Conservation (phyloP, 768 basidiomycete genomes). For the Termitomyces eurrhizus region DNA sequence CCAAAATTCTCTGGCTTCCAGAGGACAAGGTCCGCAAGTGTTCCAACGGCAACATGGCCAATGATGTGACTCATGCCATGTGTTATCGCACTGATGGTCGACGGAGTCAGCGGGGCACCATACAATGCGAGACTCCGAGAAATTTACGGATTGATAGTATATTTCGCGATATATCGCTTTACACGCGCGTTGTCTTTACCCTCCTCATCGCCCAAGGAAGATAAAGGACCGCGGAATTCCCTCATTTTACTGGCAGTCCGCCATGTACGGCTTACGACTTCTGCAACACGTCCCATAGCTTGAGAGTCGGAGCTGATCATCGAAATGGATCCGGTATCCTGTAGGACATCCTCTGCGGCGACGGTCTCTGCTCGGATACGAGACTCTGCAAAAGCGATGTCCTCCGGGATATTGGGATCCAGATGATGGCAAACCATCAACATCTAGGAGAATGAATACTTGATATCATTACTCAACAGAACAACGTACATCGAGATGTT, state of each 20-base stretch:
- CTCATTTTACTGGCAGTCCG: slow-evolving; percentile 95
- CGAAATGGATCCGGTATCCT: slow-evolving; percentile 90
- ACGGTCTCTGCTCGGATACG: slow-evolving; percentile 96
- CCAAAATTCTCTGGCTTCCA: slow-evolving; percentile 97
- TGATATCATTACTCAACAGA: not conserved
- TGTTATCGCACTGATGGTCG: slow-evolving; percentile 68
- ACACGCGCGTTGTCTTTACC: slow-evolving; percentile 84
- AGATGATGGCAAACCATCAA: slow-evolving; percentile 99
- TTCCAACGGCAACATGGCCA: slow-evolving; percentile 78
- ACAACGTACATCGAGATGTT: slow-evolving; percentile 85
- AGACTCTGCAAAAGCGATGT: slow-evolving; percentile 93
- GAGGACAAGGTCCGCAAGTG: slow-evolving; percentile 89
- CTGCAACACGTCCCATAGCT: slow-evolving; percentile 97
- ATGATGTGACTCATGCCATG: slow-evolving; percentile 89
- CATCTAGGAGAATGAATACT: slow-evolving; percentile 58
- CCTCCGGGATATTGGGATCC: slow-evolving; percentile 87
- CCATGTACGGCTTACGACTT: slow-evolving; percentile 92
- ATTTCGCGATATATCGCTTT: slow-evolving; percentile 93
- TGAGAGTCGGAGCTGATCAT: slow-evolving; percentile 98
- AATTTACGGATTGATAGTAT: slow-evolving; percentile 94
- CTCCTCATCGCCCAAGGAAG: slow-evolving; percentile 61
- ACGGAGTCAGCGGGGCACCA: not conserved
- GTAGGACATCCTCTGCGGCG: slow-evolving; percentile 94
- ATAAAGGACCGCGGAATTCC: slow-evolving; percentile 70
- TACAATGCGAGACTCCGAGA: not conserved